Conservation (phyloP, 2,329 filamentous ascomycete species). For the Fusarium phyllophilum region DNA sequence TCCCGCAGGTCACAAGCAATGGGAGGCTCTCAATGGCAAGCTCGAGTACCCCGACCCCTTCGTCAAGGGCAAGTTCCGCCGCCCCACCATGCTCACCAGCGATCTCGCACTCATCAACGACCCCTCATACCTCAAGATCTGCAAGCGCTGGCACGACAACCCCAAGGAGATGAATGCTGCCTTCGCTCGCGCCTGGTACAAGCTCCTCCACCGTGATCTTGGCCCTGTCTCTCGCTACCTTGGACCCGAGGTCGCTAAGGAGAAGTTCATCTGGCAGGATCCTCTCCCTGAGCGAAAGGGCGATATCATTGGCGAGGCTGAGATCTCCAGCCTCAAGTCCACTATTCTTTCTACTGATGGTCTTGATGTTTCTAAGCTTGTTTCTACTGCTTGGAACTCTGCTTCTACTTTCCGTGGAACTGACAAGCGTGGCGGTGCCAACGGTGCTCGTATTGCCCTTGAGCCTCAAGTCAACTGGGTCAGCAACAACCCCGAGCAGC, state of each 20-base stretch:
- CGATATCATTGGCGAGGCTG: slow-evolving; percentile 68
- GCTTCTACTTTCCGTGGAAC: slow-evolving; percentile 78
- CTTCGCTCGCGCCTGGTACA: slow-evolving; percentile 83
- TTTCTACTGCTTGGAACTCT: slow-evolving; percentile 74
- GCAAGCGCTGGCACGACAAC: slow-evolving; percentile 74
- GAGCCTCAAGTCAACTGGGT: slow-evolving; percentile 77
- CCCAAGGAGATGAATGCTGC: slow-evolving; percentile 74
- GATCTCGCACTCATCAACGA: slow-evolving; percentile 79
- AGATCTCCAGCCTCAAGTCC: slow-evolving; percentile 74
- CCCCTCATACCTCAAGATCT: slow-evolving; percentile 79
- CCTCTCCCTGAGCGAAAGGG: slow-evolving; percentile 70
- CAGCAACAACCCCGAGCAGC: slow-evolving; percentile 76
- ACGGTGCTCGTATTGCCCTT: slow-evolving; percentile 81
- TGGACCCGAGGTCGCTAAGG: slow-evolving; percentile 77
- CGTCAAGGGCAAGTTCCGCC: slow-evolving; percentile 76
- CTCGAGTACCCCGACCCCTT: slow-evolving; percentile 76
- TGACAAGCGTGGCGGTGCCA: slow-evolving; percentile 86
- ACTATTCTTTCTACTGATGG: slow-evolving; percentile 70
- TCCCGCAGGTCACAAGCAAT: slow-evolving; percentile 77
- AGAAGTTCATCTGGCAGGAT: slow-evolving; percentile 80
- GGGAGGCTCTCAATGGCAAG: slow-evolving; percentile 77
- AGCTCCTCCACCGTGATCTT: slow-evolving; percentile 83
- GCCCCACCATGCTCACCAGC: slow-evolving; percentile 80
- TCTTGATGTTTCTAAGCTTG: slow-evolving; percentile 68
- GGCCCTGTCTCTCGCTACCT: slow-evolving; percentile 77